Evolutionary conservation across 1,284 basidiomycete species (phyloP), one percentile per base, ranked within the genome.

Genomic region (Ceratobasidium sp.): DNA sequence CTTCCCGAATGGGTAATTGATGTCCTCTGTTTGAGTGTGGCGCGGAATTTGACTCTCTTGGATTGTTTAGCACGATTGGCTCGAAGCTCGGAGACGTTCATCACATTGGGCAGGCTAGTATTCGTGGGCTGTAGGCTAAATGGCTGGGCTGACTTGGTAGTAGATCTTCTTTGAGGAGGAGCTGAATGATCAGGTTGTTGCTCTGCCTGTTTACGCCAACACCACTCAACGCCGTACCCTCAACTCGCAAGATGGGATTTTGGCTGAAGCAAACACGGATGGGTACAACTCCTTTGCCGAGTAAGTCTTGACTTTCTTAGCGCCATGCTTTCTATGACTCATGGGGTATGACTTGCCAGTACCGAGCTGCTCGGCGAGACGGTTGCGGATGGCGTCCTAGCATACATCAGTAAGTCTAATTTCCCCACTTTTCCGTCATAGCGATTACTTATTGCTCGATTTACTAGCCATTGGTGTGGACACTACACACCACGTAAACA

Each of bases 131-230:
- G 18, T 54, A 18, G 16, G 26, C 26, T 54, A 9, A 49, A 41
- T 5, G 21, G n/a, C n/a, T n/a, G 18, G 18, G 35, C 41, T 18
- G 18, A 16, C n/a, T 32, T 41, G 32, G 35, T 35, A 61, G 11
- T n/a, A 69, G 77, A 87, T 88, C 79, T 90, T 89, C 83, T 88
- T 90, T 73, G 87, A 88, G 46, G 88, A 90, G 74, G 83, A 84
- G 3, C 81, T 88, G 72, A 88, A 87, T 77, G 78, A 81, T 76
- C 72, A 79, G 73, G 80, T 84, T 61, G 80, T 78, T 62, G 66
- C 73, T 1, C 72, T 73, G 6, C 50, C 66, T 5, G 78, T 78
- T 4, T 81, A 81, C 74, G 76, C 55, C 16, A 61, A 73, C 21
- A 80, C 79, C 66, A 78, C 73, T 2, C 78, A 78, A 47, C 74